phyloP scores from a whole-genome alignment of 1,284 basidiomycete genomes.

The Cutaneotrichosporon cavernicola region DNA sequence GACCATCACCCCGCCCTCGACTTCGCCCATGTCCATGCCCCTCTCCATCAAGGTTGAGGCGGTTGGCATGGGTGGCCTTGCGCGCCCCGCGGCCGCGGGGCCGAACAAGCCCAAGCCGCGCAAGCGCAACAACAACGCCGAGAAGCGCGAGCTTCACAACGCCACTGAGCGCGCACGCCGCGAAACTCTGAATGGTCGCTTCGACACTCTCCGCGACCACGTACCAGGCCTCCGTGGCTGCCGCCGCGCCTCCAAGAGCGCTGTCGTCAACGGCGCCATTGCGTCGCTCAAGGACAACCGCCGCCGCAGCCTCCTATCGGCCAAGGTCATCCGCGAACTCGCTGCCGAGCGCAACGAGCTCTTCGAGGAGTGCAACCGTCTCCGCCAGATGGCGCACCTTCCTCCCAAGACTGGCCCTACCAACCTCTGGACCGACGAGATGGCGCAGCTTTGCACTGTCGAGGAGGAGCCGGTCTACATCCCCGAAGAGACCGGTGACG shows the following conservation, averaged over 20 bases:
- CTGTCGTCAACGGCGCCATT: slow-evolving; percentile 89
- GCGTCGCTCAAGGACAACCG: slow-evolving; percentile 77
- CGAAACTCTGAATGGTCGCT: slow-evolving; percentile 85
- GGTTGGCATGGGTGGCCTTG: slow-evolving; percentile 24
- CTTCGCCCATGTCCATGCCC: slow-evolving; percentile 28
- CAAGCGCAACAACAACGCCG: slow-evolving; percentile 82
- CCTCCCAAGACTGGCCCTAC: slow-evolving; percentile 61
- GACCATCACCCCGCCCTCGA: slow-evolving; percentile 34
- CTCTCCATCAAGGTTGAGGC: slow-evolving; percentile 6
- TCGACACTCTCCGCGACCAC: slow-evolving; percentile 78
- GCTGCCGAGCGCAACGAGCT: slow-evolving; percentile 75
- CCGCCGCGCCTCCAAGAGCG: slow-evolving; percentile 87
- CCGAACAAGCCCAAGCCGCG: slow-evolving; percentile 73
- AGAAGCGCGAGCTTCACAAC: slow-evolving; percentile 89
- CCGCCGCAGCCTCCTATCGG: slow-evolving; percentile 71
- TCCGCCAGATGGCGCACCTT: slow-evolving; percentile 66
- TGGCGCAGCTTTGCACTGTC: slow-evolving; percentile 49
- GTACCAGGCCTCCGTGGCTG: slow-evolving; percentile 84
- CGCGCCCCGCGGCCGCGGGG: slow-evolving; percentile 27
- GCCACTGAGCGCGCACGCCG: slow-evolving; percentile 87
- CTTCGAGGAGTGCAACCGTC: slow-evolving; percentile 79
- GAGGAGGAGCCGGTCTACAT: slow-evolving; percentile 53
- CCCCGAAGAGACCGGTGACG: slow-evolving; percentile 36
- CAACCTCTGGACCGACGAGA: slow-evolving; percentile 53
- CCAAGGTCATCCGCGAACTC: slow-evolving; percentile 70